phyloP scores from a whole-genome alignment of 1,139 yeast species.

The Hyphopichia burtonii region DNA sequence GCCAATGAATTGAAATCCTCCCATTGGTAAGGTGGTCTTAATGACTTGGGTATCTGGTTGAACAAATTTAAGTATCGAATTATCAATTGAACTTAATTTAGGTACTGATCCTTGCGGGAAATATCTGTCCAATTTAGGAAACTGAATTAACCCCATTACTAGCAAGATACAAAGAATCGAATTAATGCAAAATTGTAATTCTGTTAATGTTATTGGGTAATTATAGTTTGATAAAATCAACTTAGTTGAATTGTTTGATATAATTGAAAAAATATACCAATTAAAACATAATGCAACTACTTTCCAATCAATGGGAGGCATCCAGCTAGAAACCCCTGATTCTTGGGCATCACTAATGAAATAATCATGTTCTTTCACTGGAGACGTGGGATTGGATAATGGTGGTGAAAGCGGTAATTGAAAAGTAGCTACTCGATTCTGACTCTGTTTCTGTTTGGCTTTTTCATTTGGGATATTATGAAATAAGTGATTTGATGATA shows the following conservation, averaged over 20 bases:
- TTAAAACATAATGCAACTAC: conserved; percentile 50
- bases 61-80: conserved; percentile 31
- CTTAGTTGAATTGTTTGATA: conserved; percentile 80
- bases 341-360: not conserved
- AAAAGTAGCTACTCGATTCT: not conserved
- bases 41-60: conserved; percentile 57
- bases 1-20: conserved; percentile 85
- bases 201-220: conserved; percentile 83
- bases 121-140: conserved; percentile 17
- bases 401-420: conserved; percentile 34
- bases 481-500: not conserved
- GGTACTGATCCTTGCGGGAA: conserved; percentile 68
- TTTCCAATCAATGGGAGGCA: conserved; percentile 31
- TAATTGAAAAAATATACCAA: conserved; percentile 83
- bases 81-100: conserved; percentile 9
- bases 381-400: conserved; percentile 32
- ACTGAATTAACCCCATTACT: conserved; percentile 19
- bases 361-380: conserved; percentile 17
- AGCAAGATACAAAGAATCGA: conserved; percentile 48
- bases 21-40: conserved; percentile 84
- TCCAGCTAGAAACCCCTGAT: conserved; percentile 6
- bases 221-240: conserved; percentile 64
- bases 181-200: conserved; percentile 77
- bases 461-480: not conserved
- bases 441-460: not conserved